Conservation (phyloP, 2,329 filamentous ascomycete species). For the Fusarium udum region DNA sequence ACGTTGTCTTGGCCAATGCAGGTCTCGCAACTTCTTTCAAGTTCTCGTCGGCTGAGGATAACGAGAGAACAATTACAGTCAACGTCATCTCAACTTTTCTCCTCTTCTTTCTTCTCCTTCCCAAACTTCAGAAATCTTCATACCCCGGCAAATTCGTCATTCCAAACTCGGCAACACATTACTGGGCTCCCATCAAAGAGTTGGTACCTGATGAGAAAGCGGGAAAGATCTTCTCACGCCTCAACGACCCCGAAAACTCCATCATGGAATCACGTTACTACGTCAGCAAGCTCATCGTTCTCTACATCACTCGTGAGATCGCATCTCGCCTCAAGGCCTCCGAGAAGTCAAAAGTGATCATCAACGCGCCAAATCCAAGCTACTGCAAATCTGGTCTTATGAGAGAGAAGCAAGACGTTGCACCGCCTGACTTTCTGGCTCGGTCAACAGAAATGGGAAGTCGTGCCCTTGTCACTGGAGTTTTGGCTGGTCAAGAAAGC, state of each 20-base stretch:
- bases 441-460: conserved; percentile 57
- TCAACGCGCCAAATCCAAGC: conserved; percentile 55
- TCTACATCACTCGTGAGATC: conserved; percentile 46
- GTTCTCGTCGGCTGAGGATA: conserved; percentile 53
- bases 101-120: conserved; percentile 31
- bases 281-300: conserved; percentile 46
- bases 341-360: conserved; percentile 33
- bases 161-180: conserved; percentile 40
- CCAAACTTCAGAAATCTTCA: conserved; percentile 40
- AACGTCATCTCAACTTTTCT: conserved; percentile 42
- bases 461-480: conserved; percentile 44
- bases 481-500: conserved; percentile 45
- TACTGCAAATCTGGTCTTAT: conserved; percentile 51
- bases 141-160: conserved; percentile 29
- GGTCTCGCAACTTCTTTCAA: conserved; percentile 50
- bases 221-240: conserved; percentile 40
- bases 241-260: conserved; percentile 43
- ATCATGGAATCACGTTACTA: conserved; percentile 46
- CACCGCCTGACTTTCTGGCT: conserved; percentile 46
- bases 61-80: conserved; percentile 58
- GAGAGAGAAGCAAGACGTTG: not conserved
- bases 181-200: conserved; percentile 39
- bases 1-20: conserved; percentile 56
- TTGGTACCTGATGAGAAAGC: conserved; percentile 15
- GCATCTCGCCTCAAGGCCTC: conserved; percentile 19